Conservation (phyloP, 2,329 filamentous ascomycete species). For the Aureobasidium uvarum region DNA sequence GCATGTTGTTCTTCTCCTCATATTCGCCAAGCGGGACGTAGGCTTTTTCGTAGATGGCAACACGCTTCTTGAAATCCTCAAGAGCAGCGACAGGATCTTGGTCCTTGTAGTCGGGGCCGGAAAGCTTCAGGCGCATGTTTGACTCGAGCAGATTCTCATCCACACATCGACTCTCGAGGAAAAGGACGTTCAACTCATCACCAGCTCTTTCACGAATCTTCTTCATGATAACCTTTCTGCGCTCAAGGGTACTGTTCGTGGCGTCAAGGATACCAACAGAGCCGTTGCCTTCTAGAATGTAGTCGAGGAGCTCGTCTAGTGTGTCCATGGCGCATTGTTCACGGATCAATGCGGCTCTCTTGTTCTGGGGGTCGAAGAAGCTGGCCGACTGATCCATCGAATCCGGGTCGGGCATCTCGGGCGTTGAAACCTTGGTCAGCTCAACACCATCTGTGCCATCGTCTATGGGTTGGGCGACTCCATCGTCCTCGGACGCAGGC, state of each 20-base stretch:
- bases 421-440: slow-evolving; percentile 31
- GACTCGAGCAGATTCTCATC: slow-evolving; percentile 82
- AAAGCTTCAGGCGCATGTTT: slow-evolving; percentile 96
- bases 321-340: slow-evolving; percentile 93
- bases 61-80: slow-evolving; percentile 87
- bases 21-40: slow-evolving; percentile 88
- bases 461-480: slow-evolving; percentile 19
- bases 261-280: slow-evolving; percentile 95
- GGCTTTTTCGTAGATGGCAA: slow-evolving; percentile 88
- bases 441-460: slow-evolving; percentile 30
- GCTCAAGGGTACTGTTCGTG: slow-evolving; percentile 90
- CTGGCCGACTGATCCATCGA: slow-evolving; percentile 55
- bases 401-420: slow-evolving; percentile 26
- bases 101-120: slow-evolving; percentile 91
- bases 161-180: slow-evolving; percentile 90
- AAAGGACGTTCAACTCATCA: slow-evolving; percentile 81
- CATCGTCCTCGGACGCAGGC: background rate
- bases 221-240: slow-evolving; percentile 73
- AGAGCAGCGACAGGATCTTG: slow-evolving; percentile 85
- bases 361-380: slow-evolving; percentile 92
- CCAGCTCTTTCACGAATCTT: slow-evolving; percentile 68
- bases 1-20: slow-evolving; percentile 85
- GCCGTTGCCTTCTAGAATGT: slow-evolving; percentile 76
- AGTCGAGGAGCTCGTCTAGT: slow-evolving; percentile 86
- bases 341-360: slow-evolving; percentile 74